Conservation (phyloP, 108 stramenopile genomes). For the Licmophora abbreviata region DNA sequence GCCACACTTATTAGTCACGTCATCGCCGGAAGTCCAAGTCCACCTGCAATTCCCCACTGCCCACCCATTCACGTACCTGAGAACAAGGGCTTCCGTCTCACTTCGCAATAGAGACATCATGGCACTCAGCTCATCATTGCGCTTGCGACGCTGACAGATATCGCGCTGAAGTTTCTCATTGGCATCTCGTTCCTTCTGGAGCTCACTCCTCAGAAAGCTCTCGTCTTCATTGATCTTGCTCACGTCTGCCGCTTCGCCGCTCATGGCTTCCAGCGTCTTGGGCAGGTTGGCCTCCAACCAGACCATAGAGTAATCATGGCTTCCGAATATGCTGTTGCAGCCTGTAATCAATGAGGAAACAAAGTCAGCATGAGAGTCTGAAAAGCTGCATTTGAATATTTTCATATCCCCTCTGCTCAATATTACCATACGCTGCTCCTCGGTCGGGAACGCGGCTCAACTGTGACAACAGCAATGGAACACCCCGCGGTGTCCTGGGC, state of each 20-base stretch:
- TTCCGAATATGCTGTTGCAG: constrained; percentile 7
- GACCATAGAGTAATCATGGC: constrained; percentile 31
- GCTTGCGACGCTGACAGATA: constrained; percentile 34
- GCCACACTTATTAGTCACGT: neutral
- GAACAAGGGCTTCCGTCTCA: constrained; percentile 82
- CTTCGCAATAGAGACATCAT: constrained; percentile 75
- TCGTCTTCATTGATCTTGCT: constrained; percentile 31
- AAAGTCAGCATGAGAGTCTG: constrained; percentile 1
- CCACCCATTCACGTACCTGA: constrained; percentile 8
- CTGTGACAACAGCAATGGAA: constrained; percentile 63
- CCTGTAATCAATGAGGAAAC: constrained; percentile 6
- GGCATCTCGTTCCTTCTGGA: constrained; percentile 36
- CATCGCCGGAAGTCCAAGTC: neutral
- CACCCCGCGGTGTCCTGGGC: constrained; percentile 66
- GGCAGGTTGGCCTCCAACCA: constrained; percentile 55
- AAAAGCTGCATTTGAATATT: neutral
- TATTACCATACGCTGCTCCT: constrained; percentile 50
- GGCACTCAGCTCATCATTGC: constrained; percentile 64
- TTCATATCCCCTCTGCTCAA: neutral
- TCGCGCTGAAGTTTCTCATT: constrained; percentile 56
- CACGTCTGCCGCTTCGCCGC: constrained; percentile 22
- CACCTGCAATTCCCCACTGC: neutral
- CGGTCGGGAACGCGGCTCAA: constrained; percentile 52
- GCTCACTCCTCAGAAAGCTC: constrained; percentile 39
- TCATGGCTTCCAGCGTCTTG: constrained; percentile 18